These are phyloP conservation scores for Lupinus albus DNA, from an alignment of 306 rosid genomes.

Conservation along the genomic window DNA sequence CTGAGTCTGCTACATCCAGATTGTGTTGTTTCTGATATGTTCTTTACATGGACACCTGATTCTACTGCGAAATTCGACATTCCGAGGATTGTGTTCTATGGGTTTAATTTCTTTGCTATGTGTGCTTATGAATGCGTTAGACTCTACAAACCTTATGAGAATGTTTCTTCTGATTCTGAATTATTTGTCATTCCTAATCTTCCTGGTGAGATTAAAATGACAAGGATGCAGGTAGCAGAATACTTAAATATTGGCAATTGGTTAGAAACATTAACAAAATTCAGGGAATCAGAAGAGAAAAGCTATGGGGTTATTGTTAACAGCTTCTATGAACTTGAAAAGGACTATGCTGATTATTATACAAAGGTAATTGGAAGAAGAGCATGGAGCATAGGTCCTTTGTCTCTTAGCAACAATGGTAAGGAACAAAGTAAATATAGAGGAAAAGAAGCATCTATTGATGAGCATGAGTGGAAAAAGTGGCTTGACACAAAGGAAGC, in stretches of 20 bases:
- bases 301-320: constrained; percentile 53
- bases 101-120: constrained; percentile 42
- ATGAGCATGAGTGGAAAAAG: constrained; percentile 29
- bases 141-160: constrained; percentile 44
- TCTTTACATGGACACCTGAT: constrained; percentile 34
- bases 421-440: constrained; percentile 14
- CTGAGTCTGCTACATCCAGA: constrained; percentile 22
- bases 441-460: constrained; percentile 20
- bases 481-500: constrained; percentile 45
- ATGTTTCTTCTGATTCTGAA: constrained; percentile 43
- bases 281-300: constrained; percentile 13
- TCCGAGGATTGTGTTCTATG: constrained; percentile 55
- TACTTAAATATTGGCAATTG: neutral
- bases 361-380: constrained; percentile 36
- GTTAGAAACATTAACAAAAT: neutral
- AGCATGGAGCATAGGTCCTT: constrained; percentile 61
- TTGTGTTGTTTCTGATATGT: constrained; percentile 17
- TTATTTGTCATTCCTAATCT: constrained; percentile 46
- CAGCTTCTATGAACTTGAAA: constrained; percentile 62
- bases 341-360: constrained; percentile 48
- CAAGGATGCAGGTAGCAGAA: constrained; percentile 1
- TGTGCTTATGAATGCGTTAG: constrained; percentile 23
- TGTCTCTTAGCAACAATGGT: constrained; percentile 37
- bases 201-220: constrained; percentile 35
- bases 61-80: constrained; percentile 43